These are phyloP conservation scores for Sutorius eximius DNA, from an alignment of 1,284 basidiomycete genomes.

Conservation along the genomic window DNA sequence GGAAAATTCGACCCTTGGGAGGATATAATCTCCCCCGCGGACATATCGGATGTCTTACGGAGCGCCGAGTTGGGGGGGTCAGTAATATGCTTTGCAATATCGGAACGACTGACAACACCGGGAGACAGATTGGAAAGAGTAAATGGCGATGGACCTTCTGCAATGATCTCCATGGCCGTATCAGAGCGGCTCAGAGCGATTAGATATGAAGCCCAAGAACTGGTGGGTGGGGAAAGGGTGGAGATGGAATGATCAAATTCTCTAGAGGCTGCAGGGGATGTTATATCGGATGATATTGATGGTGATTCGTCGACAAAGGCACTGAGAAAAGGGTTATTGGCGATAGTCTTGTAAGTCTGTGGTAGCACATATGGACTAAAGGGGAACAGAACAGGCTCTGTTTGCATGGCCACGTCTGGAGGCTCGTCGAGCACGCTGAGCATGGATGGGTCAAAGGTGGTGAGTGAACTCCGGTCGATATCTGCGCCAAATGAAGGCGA, in stretches of 20 bases:
- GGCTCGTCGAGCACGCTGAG: conserved; percentile 62
- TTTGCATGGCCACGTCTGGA: conserved; percentile 48
- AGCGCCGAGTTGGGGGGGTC: conserved; percentile 41
- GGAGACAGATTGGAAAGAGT: conserved; percentile 30
- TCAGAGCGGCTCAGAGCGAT: conserved; percentile 53
- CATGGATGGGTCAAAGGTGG: conserved; percentile 62
- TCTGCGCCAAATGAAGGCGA: conserved; percentile 37
- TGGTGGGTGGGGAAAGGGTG: conserved; percentile 26
- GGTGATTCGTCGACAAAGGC: conserved; percentile 65
- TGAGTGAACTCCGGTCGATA: conserved; percentile 63
- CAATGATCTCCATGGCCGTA: conserved; percentile 38
- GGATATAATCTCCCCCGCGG: conserved; percentile 48
- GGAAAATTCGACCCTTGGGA: conserved; percentile 67
- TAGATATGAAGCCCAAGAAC: conserved; percentile 46
- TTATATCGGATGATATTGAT: conserved; percentile 30
- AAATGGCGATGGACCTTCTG: conserved; percentile 34
- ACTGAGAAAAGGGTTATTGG: conserved; percentile 76
- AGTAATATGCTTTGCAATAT: conserved; percentile 45
- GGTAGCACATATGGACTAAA: conserved; percentile 38
- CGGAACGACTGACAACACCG: conserved; percentile 45
- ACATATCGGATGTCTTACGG: conserved; percentile 27
- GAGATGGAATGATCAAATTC: conserved; percentile 28
- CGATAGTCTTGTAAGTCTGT: conserved; percentile 65
- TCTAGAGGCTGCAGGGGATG: conserved; percentile 15
- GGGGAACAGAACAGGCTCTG: conserved; percentile 55